A percentile compares a stretch with the other conserved stretches of the same genome.
phyloP scores from a whole-genome alignment of 192 early-diverging fungal species.

The Coemansia sp. region DNA sequence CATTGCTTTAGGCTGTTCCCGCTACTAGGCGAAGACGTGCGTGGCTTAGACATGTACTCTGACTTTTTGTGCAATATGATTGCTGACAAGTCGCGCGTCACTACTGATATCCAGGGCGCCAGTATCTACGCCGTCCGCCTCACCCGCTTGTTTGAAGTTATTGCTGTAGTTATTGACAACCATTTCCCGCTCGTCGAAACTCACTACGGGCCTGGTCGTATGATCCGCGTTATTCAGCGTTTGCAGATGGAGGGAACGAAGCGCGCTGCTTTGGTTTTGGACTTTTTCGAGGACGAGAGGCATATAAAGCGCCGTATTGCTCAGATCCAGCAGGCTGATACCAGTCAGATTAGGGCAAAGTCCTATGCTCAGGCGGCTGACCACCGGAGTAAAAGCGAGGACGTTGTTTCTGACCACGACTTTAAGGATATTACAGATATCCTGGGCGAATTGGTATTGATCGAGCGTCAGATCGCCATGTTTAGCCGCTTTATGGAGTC shows the following conservation, averaged over 20 bases:
- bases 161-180: slow-evolving; percentile 85
- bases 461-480: slow-evolving; percentile 74
- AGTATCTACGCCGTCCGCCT: slow-evolving; percentile 74
- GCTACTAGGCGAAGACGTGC: slow-evolving; percentile 74
- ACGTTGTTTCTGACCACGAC: slow-evolving; percentile 59
- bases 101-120: slow-evolving; percentile 9
- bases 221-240: slow-evolving; percentile 84
- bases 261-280: slow-evolving; percentile 74
- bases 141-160: slow-evolving; percentile 86
- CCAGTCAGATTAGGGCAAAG: slow-evolving; percentile 17
- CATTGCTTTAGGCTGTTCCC: slow-evolving; percentile 92
- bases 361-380: slow-evolving; percentile 7
- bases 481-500: slow-evolving; percentile 86
- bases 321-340: slow-evolving; percentile 37
- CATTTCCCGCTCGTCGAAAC: slow-evolving; percentile 82
- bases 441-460: slow-evolving; percentile 77
- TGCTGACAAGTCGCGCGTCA: slow-evolving; percentile 67
- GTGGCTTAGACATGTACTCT: slow-evolving; percentile 88
- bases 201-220: slow-evolving; percentile 85
- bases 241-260: slow-evolving; percentile 88
- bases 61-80: slow-evolving; percentile 82
- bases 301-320: slow-evolving; percentile 55
- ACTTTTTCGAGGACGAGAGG: slow-evolving; percentile 77
- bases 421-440: slow-evolving; percentile 78
- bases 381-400: slow-evolving; percentile 25